Base-by-base conservation (phyloP, 257 asterid genomes). In the Eucommia ulmoides region DNA sequence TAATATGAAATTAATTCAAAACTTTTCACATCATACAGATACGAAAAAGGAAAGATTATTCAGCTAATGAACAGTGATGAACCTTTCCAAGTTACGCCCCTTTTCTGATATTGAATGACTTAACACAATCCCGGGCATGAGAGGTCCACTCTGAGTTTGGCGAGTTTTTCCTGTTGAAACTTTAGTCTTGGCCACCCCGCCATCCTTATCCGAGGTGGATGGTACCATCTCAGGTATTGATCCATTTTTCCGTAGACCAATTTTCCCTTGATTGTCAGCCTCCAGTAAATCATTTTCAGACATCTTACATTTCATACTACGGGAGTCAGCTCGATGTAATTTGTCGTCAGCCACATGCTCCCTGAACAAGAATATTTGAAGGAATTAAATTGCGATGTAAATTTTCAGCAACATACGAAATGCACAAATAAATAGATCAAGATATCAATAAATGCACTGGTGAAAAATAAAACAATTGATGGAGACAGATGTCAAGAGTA, bases 91-190 rank as follows among this genome's bases (percentile, higher is more conserved):
- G 70, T 59, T 70, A 60, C 74, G 83, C 9, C 62, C 63, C 76
- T 83, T 76, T 67, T 83, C 94, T 22, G 92, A 63, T 51, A 56
- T 63, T 23, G 95, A 79, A 61, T 80, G 75, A 73, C 78, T 63
- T 63, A 72, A 71, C 63, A 79, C 82, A 35, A 41, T 16, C 29
- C 83, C 94, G 25, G 93, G 84, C 78, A 64, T 71, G 68, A 91
- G 92, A 9, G 96, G 96, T 61, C 99, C 99, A 62, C 96, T 83
- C 65, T 75, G 95, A 62, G 80, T 76, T 82, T 79, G 86, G 55
- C 93, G 91, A 66, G 75, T 56, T 67, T 71, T 79, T 47, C 60
- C 65, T 21, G 71, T 53, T 74, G 78, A 93, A 66, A 45, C 70
- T 65, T 64, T 72, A 55, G 65, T 54, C 69, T 74, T 88, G 63